A percentile compares a stretch with the other conserved stretches of the same genome.
phyloP scores from a whole-genome alignment of 2,329 filamentous ascomycete genomes.

The Tolypocladium album region DNA sequence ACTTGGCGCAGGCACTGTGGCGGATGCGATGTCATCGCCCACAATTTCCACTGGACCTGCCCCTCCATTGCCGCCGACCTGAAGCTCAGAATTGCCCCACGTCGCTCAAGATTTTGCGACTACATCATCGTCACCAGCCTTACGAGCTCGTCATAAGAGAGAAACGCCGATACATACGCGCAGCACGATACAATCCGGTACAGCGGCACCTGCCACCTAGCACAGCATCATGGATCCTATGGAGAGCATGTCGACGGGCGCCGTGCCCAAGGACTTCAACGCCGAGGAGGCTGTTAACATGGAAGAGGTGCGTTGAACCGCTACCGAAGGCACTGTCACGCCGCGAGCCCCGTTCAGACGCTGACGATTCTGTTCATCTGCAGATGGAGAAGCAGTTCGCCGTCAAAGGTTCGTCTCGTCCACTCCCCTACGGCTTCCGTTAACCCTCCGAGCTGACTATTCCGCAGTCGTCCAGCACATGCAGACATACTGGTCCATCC shows the following conservation, averaged over 20 bases:
- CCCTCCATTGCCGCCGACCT: background rate
- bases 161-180: background rate
- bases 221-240: slow-evolving; percentile 25
- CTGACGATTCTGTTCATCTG: slow-evolving; percentile 1
- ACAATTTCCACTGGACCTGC: background rate
- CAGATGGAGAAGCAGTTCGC: slow-evolving; percentile 99
- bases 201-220: background rate
- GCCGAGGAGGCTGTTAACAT: slow-evolving; percentile 44
- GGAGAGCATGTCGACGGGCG: slow-evolving; percentile 23
- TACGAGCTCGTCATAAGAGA: background rate
- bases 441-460: background rate
- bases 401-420: slow-evolving; percentile 59
- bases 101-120: background rate
- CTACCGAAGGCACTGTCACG: background rate
- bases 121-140: background rate
- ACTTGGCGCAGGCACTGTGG: background rate
- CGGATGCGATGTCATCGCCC: background rate
- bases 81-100: background rate
- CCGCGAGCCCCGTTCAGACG: background rate
- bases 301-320: slow-evolving; percentile 37
- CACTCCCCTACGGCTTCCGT: background rate
- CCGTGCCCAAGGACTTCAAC: slow-evolving; percentile 46
- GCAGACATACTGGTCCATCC: slow-evolving; percentile 92
- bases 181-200: background rate
- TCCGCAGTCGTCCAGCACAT: slow-evolving; percentile 75